Base-by-base conservation (phyloP, 306 rosid species). In the Begonia peltatifolia region DNA sequence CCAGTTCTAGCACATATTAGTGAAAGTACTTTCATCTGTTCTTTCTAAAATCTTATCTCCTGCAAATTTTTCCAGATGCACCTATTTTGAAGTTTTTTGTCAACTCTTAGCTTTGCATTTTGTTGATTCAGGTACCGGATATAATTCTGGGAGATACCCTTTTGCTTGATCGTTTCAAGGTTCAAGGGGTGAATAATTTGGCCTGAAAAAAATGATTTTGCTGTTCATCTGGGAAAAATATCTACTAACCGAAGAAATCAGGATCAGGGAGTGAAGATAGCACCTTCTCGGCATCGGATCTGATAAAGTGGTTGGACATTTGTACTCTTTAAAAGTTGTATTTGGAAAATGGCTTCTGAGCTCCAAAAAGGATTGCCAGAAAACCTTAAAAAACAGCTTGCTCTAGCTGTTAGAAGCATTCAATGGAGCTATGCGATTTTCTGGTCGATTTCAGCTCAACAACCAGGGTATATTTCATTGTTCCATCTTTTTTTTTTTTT, bases 371-470 rank as follows among this genome's bases (percentile, higher is more conserved):
- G 61, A 68, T 74, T 79, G 72, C 66, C 66, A 6, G 74, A 76
- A 43, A 87, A 76, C 61, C 58, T 80, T 68, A 83, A 63, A 68
- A 68, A 74, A 54, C 82, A 71, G 55, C 89, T 87, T 83, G 87
- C 96, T 72, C 62, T 75, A 66, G 82, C 96, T 54, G 73, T 87
- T 65, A 87, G 96, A 74, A 83, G 80, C 69, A 80, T 87, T 60
- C 82, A 87, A 11, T 87, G 93, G 95, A 80, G 89, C 70, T 87
- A 80, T 61, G 87, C 82, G 9, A 69, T 87, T 53, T 80, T 87
- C 80, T 83, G 96, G 93, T 74, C 84, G 41, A 61, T 67, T 67
- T 80, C 88, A 57, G 47, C 70, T 41, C 56, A 62, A 59, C 84
- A 76, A 54, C 78, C 87, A 7, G 80, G 93, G 93, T 87, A 62